These are phyloP conservation scores for Fusarium sp. DNA, from an alignment of 2,329 filamentous ascomycete species.

Conservation along the genomic window DNA sequence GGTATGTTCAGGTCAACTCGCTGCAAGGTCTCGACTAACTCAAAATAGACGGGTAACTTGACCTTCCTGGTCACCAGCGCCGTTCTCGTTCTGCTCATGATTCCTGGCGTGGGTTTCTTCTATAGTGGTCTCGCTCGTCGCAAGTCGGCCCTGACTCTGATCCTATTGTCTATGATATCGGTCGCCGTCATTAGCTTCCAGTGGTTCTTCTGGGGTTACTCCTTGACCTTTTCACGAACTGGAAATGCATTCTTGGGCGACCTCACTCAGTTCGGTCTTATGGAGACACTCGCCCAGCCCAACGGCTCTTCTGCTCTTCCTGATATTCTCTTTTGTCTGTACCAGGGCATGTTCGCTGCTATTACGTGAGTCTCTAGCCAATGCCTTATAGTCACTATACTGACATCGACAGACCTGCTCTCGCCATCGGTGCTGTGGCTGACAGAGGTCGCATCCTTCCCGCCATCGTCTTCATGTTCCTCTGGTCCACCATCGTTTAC, in stretches of 20 bases:
- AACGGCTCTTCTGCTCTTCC: constrained; percentile 79
- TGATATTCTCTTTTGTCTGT: constrained; percentile 86
- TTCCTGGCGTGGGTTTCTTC: constrained; percentile 94
- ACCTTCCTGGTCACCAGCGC: constrained; percentile 82
- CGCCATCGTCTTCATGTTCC: constrained; percentile 75
- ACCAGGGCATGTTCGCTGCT: constrained; percentile 89
- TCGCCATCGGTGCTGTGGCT: constrained; percentile 70
- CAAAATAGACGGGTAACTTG: constrained; percentile 77
- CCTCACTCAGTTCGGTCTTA: constrained; percentile 84
- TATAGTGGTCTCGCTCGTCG: constrained; percentile 90
- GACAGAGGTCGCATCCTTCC: constrained; percentile 72
- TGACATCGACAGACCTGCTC: constrained; percentile 59
- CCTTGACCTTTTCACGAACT: constrained; percentile 83
- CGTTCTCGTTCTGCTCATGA: constrained; percentile 89
- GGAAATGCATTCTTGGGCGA: constrained; percentile 84
- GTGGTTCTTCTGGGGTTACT: constrained; percentile 98
- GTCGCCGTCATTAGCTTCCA: constrained; percentile 85
- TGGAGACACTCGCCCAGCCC: constrained; percentile 79
- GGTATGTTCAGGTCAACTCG: constrained; percentile 58
- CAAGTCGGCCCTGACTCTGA: constrained; percentile 88
- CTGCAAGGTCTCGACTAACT: neutral
- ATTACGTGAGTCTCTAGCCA: constrained; percentile 75
- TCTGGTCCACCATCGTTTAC: constrained; percentile 79
- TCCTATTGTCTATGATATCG: constrained; percentile 87
- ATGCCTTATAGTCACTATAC: neutral